Base-by-base conservation (phyloP, 495 filamentous ascomycete genomes). In the Aspergillus leporis region DNA sequence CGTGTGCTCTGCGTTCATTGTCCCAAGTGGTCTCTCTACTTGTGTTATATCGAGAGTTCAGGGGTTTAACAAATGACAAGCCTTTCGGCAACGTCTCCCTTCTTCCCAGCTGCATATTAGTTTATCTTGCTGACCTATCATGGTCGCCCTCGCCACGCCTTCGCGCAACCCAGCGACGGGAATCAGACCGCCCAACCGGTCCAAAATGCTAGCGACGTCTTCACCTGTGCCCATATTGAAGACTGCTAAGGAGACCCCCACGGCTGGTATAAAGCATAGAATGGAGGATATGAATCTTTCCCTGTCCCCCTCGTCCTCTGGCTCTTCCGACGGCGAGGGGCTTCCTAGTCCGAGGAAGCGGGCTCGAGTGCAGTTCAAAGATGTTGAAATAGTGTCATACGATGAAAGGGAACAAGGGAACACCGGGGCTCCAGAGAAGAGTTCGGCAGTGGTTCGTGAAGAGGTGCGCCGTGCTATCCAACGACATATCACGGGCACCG, bases 401-500 rank as follows among this genome's bases (percentile, higher is more conserved):
- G 53, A 48, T 19, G 63, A 61, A 13, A 58, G 61, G n/a, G 51
- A 62, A 25, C 43, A 48, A 9, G 51, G 3, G 5, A 53, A n/a
- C 16, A 31, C 53, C n/a, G 36, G 57, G 49, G 78, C 87, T 34
- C 61, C 81, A 73, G 74, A 85, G 69, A 81, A 91, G 82, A 79
- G 79, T 55, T 66, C 79, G 40, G 82, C 83, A 22, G 74, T 87
- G 12, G 75, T 90, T 32, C 81, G 83, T 34, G 85, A 87, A 41
- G 90, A 93, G 61, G 87, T 96, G 32, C 82, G 81, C 66, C 80
- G 84, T 58, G 90, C 88, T 1, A 81, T 97, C 16, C 86, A 92
- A 61, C 86, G 91, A 65, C 74, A 80, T 65, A 76, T 79, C 28
- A 68, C 69, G 16, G 70, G 68, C 14, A 85, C 85, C 51, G 88